These are phyloP conservation scores for Diaporthe caulivora DNA, from an alignment of 2,329 filamentous ascomycete genomes.

Conservation along the genomic window DNA sequence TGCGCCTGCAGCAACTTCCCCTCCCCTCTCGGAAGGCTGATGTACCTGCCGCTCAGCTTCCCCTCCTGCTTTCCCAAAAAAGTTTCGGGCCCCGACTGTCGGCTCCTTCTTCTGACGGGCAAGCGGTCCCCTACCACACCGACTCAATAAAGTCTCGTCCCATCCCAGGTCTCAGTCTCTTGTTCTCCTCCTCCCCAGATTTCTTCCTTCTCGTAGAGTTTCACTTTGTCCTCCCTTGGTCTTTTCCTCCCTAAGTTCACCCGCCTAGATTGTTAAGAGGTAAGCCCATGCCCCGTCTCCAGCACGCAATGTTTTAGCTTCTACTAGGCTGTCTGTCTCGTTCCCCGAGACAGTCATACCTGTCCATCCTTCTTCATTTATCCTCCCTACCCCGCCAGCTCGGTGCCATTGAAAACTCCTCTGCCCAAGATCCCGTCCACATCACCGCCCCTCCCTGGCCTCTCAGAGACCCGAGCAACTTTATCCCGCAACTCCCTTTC, in stretches of 20 bases:
- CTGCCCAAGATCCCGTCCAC: not conserved
- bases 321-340: constrained; percentile 31
- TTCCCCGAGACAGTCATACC: constrained; percentile 15
- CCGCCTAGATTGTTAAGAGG: constrained; percentile 29
- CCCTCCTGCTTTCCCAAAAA: constrained; percentile 13
- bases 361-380: not conserved
- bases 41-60: not conserved
- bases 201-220: constrained; percentile 17
- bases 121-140: constrained; percentile 9
- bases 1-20: not conserved
- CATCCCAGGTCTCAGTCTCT: not conserved
- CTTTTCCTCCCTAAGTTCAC: not conserved
- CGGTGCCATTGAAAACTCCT: not conserved
- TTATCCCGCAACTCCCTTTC: not conserved
- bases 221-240: not conserved
- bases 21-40: constrained; percentile 19
- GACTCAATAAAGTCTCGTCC: constrained; percentile 28
- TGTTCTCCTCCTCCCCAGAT: not conserved
- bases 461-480: not conserved
- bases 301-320: constrained; percentile 39
- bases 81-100: constrained; percentile 32
- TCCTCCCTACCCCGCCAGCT: constrained; percentile 26
- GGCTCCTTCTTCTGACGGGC: constrained; percentile 26
- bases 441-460: not conserved
- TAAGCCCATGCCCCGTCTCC: constrained; percentile 43